These are phyloP conservation scores for Nothomitra cinnamomea DNA, from an alignment of 2,329 filamentous ascomycete genomes.

Conservation along the genomic window DNA sequence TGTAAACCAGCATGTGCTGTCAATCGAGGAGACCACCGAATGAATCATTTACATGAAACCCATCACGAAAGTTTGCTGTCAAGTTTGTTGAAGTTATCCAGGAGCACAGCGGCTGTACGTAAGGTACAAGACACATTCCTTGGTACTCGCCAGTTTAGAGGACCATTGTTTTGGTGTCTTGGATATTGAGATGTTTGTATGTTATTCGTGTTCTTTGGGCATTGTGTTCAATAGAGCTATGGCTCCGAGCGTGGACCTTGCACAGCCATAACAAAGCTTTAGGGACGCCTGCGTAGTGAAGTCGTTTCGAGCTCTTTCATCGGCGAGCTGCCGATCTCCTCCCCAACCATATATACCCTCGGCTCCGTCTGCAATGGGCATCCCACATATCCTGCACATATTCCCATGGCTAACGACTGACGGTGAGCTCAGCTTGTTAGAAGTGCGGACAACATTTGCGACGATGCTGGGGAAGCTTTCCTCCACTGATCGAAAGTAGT, in stretches of 20 bases:
- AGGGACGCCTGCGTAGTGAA: neutral
- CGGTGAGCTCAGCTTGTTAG: slow-evolving; percentile 54
- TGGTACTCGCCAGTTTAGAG: too few relatives aligned
- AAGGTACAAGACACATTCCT: too few relatives aligned
- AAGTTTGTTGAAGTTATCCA: too few relatives aligned
- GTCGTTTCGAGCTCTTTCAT: slow-evolving; percentile 14
- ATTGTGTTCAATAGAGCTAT: neutral
- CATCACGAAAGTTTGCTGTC: too few relatives aligned
- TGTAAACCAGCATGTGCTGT: too few relatives aligned
- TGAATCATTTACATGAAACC: too few relatives aligned
- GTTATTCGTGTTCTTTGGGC: neutral
- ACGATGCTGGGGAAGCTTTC: slow-evolving; percentile 79
- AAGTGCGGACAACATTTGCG: slow-evolving; percentile 84
- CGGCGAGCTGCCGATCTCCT: slow-evolving; percentile 34
- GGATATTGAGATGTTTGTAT: neutral
- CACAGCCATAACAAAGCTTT: slow-evolving; percentile 57
- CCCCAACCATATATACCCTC: slow-evolving; percentile 41
- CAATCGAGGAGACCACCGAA: too few relatives aligned
- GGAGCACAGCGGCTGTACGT: too few relatives aligned
- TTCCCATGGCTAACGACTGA: neutral
- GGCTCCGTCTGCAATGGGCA: slow-evolving; percentile 32
- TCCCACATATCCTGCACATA: slow-evolving; percentile 14
- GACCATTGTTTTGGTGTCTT: too few relatives aligned
- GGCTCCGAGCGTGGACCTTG: slow-evolving; percentile 41
- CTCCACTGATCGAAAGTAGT: slow-evolving; percentile 79